phyloP scores from a whole-genome alignment of 768 basidiomycete genomes.

The Fomitopsis pulvina region DNA sequence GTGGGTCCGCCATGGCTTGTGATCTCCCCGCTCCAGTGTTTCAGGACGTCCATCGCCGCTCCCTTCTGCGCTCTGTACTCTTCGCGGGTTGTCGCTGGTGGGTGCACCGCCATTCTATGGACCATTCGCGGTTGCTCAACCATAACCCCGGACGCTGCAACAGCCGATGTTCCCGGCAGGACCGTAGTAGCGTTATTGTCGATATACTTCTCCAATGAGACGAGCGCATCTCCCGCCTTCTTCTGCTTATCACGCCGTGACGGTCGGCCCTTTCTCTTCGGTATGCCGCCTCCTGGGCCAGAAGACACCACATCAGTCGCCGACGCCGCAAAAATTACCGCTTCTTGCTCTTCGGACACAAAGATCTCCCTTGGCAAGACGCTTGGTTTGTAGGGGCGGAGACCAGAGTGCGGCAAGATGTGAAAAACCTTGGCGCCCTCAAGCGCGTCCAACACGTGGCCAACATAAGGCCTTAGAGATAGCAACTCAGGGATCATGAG shows the following conservation, averaged over 20 bases:
- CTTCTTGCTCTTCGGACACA: conserved; percentile 29
- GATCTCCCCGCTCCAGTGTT: conserved; percentile 7
- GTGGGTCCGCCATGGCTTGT: background rate
- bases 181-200: conserved; percentile 27
- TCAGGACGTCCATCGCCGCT: conserved; percentile 32
- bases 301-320: background rate
- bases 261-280: conserved; percentile 59
- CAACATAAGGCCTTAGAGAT: conserved; percentile 44
- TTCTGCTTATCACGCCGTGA: conserved; percentile 52
- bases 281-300: conserved; percentile 1
- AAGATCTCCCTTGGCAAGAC: conserved; percentile 65
- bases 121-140: conserved; percentile 7
- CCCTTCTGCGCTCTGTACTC: conserved; percentile 41
- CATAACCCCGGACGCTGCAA: background rate
- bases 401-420: conserved; percentile 47
- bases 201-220: conserved; percentile 44
- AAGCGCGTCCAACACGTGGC: conserved; percentile 44
- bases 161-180: background rate
- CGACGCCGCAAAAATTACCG: conserved; percentile 8
- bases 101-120: conserved; percentile 28
- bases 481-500: conserved; percentile 34
- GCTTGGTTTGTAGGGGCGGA: conserved; percentile 53
- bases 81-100: conserved; percentile 25
- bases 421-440: conserved; percentile 46
- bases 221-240: conserved; percentile 44